phyloP scores from a whole-genome alignment of 306 rosid genomes.

The Acacia melanoxylon region DNA sequence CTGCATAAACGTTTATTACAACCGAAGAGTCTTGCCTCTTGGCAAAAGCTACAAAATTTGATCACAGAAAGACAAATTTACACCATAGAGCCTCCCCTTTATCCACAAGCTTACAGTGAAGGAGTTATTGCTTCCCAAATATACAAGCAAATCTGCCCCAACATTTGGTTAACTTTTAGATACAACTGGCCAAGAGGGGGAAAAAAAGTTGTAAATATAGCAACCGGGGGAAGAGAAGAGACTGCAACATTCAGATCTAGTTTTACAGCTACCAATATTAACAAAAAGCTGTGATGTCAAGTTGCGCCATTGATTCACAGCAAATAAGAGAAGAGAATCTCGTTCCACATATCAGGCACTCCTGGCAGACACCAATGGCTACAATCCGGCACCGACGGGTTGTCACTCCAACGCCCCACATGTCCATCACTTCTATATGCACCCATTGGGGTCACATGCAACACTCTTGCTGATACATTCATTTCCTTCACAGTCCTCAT shows the following conservation, averaged over 20 bases:
- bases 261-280: conserved; percentile 2
- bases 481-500: conserved; percentile 53
- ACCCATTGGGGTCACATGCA: conserved; percentile 75
- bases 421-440: conserved; percentile 85
- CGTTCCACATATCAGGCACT: conserved; percentile 98
- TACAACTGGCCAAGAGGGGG: background rate
- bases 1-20: background rate
- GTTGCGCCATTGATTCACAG: conserved; percentile 31
- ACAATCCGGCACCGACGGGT: conserved; percentile 82
- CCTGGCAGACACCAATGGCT: conserved; percentile 99
- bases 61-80: background rate
- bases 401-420: conserved; percentile 76
- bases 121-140: background rate
- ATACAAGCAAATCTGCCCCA: background rate
- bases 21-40: background rate
- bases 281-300: conserved; percentile 20
- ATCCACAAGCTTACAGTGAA: background rate
- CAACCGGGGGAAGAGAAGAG: background rate
- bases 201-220: background rate
- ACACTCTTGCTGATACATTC: conserved; percentile 49
- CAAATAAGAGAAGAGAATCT: conserved; percentile 68
- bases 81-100: background rate
- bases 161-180: background rate
- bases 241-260: background rate
- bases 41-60: background rate